A percentile compares a stretch with the other conserved stretches of the same genome.
Evolutionary conservation across 192 early-diverging fungal genomes (phyloP).

Genomic region (Podila verticillata): DNA sequence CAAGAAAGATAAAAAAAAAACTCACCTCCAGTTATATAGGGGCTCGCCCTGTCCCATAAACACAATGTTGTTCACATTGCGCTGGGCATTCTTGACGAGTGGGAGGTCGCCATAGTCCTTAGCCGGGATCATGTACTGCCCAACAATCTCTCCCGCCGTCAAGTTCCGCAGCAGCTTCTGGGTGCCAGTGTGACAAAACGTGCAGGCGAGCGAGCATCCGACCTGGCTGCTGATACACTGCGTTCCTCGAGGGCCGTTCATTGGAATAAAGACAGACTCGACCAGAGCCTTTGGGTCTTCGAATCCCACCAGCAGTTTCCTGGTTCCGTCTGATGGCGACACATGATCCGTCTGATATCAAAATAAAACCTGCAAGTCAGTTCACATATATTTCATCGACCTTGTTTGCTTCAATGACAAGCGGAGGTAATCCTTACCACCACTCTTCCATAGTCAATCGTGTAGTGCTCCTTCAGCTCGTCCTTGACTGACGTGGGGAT

Average conservation of each 20-base stretch:
- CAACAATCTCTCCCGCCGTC: conserved; percentile 73
- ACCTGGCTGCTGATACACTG: conserved; percentile 87
- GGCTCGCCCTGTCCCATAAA: conserved; percentile 97
- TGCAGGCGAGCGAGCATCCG: conserved; percentile 87
- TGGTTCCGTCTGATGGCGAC: conserved; percentile 65
- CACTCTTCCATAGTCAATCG: conserved; percentile 67
- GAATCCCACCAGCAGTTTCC: conserved; percentile 71
- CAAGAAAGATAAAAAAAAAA: not conserved
- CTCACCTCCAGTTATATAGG: conserved; percentile 78
- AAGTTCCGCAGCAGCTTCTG: conserved; percentile 84
- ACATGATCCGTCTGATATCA: conserved; percentile 37
- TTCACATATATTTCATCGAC: not conserved
- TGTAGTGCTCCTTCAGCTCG: conserved; percentile 57
- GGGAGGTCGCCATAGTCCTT: conserved; percentile 71
- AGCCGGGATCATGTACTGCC: conserved; percentile 75
- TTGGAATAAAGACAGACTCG: conserved; percentile 84
- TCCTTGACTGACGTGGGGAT: conserved; percentile 61
- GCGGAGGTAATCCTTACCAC: conserved; percentile 35
- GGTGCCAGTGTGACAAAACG: conserved; percentile 93
- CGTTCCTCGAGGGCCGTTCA: conserved; percentile 66
- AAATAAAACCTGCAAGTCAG: not conserved
- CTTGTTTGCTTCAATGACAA: not conserved
- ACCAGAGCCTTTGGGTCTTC: conserved; percentile 66
- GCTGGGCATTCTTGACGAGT: conserved; percentile 45
- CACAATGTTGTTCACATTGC: conserved; percentile 82